These are phyloP conservation scores for Russula dissimulans DNA, from an alignment of 768 basidiomycete genomes.

Conservation along the genomic window DNA sequence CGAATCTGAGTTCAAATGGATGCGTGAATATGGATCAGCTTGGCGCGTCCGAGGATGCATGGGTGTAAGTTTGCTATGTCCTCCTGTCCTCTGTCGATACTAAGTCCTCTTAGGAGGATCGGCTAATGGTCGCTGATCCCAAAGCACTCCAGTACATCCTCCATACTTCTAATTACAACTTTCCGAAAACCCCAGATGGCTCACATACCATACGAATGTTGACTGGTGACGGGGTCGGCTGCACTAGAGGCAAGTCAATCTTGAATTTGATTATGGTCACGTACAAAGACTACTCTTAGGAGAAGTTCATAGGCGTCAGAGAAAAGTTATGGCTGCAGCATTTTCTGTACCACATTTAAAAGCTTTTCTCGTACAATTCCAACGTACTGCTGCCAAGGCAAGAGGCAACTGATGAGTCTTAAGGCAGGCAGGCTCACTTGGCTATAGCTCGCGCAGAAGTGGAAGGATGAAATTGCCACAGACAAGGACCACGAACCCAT, in stretches of 20 bases:
- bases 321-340: slow-evolving; percentile 26
- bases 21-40: slow-evolving; percentile 24
- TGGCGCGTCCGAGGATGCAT: slow-evolving; percentile 18
- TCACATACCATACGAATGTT: slow-evolving; percentile 18
- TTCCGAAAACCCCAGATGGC: slow-evolving; percentile 19
- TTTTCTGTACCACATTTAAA: slow-evolving; percentile 24
- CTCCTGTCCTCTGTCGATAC: not conserved
- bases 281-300: slow-evolving; percentile 5
- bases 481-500: slow-evolving; percentile 7
- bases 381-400: slow-evolving; percentile 16
- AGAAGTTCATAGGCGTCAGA: slow-evolving; percentile 24
- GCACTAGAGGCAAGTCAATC: slow-evolving; percentile 16
- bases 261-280: not conserved
- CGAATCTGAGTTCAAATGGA: slow-evolving; percentile 22
- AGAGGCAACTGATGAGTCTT: not conserved
- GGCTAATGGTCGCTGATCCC: slow-evolving; percentile 23
- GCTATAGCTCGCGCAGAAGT: slow-evolving; percentile 20
- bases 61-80: slow-evolving; percentile 13
- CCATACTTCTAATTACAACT: slow-evolving; percentile 25
- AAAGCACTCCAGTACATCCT: slow-evolving; percentile 26
- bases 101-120: slow-evolving; percentile 23
- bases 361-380: slow-evolving; percentile 24
- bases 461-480: slow-evolving; percentile 21
- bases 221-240: slow-evolving; percentile 21
- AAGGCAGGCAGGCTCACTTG: slow-evolving; percentile 4